phyloP scores from a whole-genome alignment of 73 alveolate genomes.

The Stentor roeselii region DNA sequence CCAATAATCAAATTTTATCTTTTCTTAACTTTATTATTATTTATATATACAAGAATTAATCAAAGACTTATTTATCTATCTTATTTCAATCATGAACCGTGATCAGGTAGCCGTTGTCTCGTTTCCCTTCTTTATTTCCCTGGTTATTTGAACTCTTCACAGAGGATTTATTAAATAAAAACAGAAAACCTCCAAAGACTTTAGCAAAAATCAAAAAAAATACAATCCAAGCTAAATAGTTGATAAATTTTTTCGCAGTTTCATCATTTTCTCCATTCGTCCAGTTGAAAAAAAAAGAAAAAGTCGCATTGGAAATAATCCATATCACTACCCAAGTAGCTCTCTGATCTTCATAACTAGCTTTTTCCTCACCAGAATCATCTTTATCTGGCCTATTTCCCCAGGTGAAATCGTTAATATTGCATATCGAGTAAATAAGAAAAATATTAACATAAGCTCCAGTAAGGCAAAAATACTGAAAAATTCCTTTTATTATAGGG shows the following conservation, averaged over 20 bases:
- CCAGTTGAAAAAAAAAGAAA: background rate
- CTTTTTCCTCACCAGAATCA: conserved; percentile 2
- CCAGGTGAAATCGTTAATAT: conserved; percentile 7
- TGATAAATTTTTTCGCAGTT: background rate
- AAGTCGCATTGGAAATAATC: background rate
- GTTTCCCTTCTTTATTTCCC: too few species aligned
- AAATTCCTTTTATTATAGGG: conserved; percentile 34
- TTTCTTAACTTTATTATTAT: background rate
- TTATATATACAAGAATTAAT: background rate
- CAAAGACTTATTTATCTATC: background rate
- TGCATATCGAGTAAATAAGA: conserved; percentile 23
- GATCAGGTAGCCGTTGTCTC: too few species aligned
- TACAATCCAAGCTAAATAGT: background rate
- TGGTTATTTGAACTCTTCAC: too few species aligned
- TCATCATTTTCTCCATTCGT: background rate
- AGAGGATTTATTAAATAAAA: too few species aligned
- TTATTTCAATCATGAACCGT: background rate
- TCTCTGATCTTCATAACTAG: background rate
- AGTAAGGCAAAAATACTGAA: conserved; percentile 26
- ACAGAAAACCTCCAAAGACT: background rate
- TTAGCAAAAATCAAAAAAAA: too few species aligned
- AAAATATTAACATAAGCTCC: conserved; percentile 12
- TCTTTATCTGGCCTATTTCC: conserved; percentile 22
- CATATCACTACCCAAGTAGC: background rate
- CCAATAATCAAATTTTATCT: background rate